These are phyloP conservation scores for Wallacemonas collosoma DNA, from an alignment of 208 protist genomes.

Conservation along the genomic window DNA sequence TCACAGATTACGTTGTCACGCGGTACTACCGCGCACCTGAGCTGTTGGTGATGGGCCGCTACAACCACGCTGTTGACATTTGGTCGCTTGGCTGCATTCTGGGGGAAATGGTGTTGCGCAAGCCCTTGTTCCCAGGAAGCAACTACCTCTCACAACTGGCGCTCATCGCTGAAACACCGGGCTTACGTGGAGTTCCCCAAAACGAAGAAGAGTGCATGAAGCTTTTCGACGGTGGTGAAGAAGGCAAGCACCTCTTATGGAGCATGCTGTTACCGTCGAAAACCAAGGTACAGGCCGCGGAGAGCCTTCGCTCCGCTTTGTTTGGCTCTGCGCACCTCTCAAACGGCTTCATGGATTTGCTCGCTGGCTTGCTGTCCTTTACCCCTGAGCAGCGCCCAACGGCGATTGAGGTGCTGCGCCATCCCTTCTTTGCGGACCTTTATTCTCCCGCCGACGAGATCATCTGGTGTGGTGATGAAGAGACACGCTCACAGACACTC, in stretches of 20 bases:
- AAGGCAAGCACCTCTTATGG: constrained; percentile 71
- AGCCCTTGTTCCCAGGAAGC: constrained; percentile 91
- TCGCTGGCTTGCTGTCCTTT: constrained; percentile 56
- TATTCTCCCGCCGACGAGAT: constrained; percentile 56
- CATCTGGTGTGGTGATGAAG: constrained; percentile 44
- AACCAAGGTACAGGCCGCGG: not conserved
- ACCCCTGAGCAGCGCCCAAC: constrained; percentile 61
- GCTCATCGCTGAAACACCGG: constrained; percentile 58
- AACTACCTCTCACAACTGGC: constrained; percentile 69
- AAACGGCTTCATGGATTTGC: constrained; percentile 34
- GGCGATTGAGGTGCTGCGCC: constrained; percentile 57
- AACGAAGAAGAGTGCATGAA: constrained; percentile 71
- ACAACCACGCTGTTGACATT: constrained; percentile 93
- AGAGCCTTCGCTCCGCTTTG: constrained; percentile 50
- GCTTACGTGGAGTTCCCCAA: constrained; percentile 85
- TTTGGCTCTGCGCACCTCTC: constrained; percentile 63
- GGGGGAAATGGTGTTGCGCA: constrained; percentile 89
- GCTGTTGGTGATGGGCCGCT: constrained; percentile 90
- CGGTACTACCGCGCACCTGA: constrained; percentile 98
- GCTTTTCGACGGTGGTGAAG: constrained; percentile 56
- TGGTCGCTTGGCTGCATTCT: constrained; percentile 67
- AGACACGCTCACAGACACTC: constrained; percentile 67
- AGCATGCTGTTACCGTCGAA: constrained; percentile 31
- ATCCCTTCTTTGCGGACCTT: constrained; percentile 61
- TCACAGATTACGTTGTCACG: constrained; percentile 96